Evolutionary conservation across 148 eudicot species (phyloP), one percentile per base, ranked within the genome.

Genomic region (Bassia scoparia): DNA sequence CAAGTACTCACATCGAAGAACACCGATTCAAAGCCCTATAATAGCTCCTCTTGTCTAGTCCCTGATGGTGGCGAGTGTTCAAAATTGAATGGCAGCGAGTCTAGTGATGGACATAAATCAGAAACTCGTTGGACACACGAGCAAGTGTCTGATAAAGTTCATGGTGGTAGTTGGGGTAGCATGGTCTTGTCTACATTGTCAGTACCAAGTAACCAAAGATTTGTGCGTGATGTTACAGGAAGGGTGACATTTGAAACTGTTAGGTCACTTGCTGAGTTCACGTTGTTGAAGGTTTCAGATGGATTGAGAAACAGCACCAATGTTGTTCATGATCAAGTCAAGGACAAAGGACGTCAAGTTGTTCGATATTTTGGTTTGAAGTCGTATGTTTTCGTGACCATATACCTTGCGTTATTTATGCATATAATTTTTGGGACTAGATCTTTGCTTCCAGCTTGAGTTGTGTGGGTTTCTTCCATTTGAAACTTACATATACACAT

Each of bases 191-290:
- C 97, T 12, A 89, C 96, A 26, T 69, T 92, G 78, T 83, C 96
- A 13, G 89, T 85, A 2, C 97, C 97, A 17, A 85, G 82, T 67
- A 92, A 92, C 76, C 77, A 88, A 61, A 85, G 78, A 66, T 84
- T 92, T 75, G 87, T 92, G 77, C 75, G 88, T 66, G 86, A 90
- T 79, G 85, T 89, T 77, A 88, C 97, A 44, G 96, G 96, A 34
- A 88, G 93, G 74, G 93, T 92, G 59, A 89, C 97, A 52, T 83
- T 84, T 76, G 93, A 87, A 77, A 92, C 91, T 2, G 72, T 89
- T 50, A 86, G 87, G 77, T 92, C 91, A 15, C 62, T 87, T 3
- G 78, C 84, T 48, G 88, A 83, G 74, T 85, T 85, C 70, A 68
- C 87, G 67, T 56, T 79, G 54, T 69, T 76, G 89, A 86, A 84